These are phyloP conservation scores for Pichia membranifaciens DNA, from an alignment of 805 yeast species.

Conservation along the genomic window DNA sequence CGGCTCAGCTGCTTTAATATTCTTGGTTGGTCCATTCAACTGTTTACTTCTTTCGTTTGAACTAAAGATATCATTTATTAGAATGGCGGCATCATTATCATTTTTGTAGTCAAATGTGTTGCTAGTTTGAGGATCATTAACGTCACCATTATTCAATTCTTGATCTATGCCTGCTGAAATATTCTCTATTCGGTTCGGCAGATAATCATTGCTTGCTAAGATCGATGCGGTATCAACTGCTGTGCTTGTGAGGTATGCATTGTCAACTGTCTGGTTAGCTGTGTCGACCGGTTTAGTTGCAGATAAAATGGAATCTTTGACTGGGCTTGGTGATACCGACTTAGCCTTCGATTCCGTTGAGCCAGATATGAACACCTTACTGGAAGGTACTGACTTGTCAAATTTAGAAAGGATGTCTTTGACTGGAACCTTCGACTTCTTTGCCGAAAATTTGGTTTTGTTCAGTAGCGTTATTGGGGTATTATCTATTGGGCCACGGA, in stretches of 20 bases:
- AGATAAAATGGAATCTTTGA: neutral
- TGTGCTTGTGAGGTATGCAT: no score
- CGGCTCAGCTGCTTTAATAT: neutral
- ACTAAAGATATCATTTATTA: neutral
- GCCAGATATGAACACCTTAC: slow-evolving; percentile 11
- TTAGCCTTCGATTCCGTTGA: neutral
- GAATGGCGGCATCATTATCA: neutral
- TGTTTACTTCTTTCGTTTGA: neutral
- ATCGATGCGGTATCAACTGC: no score
- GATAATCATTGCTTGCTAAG: no score
- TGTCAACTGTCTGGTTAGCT: no score
- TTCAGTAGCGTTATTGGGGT: slow-evolving; percentile 11
- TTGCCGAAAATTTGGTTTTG: neutral
- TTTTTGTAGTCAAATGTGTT: neutral
- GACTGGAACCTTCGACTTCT: slow-evolving; percentile 8
- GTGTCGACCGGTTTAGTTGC: no score
- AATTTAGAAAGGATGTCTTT: slow-evolving; percentile 14
- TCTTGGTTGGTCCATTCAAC: slow-evolving; percentile 20
- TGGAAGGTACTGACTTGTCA: slow-evolving; percentile 18
- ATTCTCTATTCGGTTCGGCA: no score
- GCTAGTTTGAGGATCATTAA: neutral
- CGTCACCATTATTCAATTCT: neutral
- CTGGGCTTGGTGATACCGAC: neutral
- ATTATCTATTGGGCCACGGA: slow-evolving; percentile 10
- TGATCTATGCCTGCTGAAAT: no score